Conservation (phyloP, 441 rosid species). For the Erysimum cheiri region DNA sequence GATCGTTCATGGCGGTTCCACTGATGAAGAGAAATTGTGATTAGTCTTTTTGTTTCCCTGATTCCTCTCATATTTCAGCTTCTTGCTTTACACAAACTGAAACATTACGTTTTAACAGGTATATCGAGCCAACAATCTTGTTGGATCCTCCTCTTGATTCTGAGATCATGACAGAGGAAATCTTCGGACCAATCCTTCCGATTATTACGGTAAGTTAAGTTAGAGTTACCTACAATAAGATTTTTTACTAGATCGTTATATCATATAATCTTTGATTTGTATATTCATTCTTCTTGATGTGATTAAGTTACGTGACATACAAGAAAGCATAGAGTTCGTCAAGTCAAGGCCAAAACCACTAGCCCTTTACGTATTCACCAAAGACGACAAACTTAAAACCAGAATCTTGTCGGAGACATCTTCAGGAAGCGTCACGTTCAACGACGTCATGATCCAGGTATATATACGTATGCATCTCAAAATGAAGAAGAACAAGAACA, state of each 20-base stretch:
- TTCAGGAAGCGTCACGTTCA: slow-evolving; percentile 73
- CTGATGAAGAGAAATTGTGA: slow-evolving; percentile 58
- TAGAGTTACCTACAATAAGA: background rate
- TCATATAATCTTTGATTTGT: background rate
- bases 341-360: slow-evolving; percentile 81
- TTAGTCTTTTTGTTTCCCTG: background rate
- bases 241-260: background rate
- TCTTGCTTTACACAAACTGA: slow-evolving; percentile 12
- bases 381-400: slow-evolving; percentile 61
- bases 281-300: slow-evolving; percentile 2
- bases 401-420: slow-evolving; percentile 67
- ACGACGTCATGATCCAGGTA: slow-evolving; percentile 73
- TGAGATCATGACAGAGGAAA: slow-evolving; percentile 78
- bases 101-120: slow-evolving; percentile 48
- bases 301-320: slow-evolving; percentile 63
- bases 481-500: background rate
- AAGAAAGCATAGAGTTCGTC: slow-evolving; percentile 72
- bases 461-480: background rate
- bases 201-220: slow-evolving; percentile 66
- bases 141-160: slow-evolving; percentile 88
- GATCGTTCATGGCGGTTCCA: slow-evolving; percentile 70
- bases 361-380: slow-evolving; percentile 73
- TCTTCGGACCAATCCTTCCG: slow-evolving; percentile 87
- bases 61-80: background rate
- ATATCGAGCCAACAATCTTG: slow-evolving; percentile 81